Base-by-base conservation (phyloP, 768 basidiomycete genomes). In the Mycena filopes region DNA sequence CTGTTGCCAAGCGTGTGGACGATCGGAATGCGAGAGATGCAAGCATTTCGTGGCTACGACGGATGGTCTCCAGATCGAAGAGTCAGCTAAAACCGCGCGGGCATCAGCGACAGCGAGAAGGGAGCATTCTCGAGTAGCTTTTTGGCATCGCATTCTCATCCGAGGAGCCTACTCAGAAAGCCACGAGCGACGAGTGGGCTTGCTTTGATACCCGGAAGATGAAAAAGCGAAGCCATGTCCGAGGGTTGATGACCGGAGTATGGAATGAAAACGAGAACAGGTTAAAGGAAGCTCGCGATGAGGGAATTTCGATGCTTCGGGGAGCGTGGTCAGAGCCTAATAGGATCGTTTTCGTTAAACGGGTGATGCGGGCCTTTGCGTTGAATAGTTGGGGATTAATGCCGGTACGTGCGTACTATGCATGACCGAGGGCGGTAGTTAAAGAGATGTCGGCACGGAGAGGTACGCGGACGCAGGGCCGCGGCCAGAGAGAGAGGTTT, bases 141-240 rank as follows among this genome's bases (percentile, higher is more conserved):
- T 65, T 65, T 65, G 43, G 36, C 63, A 57, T 64, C 36, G 55
- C 18, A 40, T 54, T 54, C 55, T 51, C 62, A 36, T 56, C 55
- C 63, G 50, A 65, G 63, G 63, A 51, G 63, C 41, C 55, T 63
- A 42, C 54, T 45, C 45, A 2, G 21, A 23, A 36, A n/a, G 54
- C 45, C 33, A 63, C 31, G 21, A 9, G 12, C 11, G 25, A 31
- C 25, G 45, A 41, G 29, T 23, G n/a, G 1, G 2, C 42, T 45
- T 42, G 38, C 60, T 63, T 65, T 60, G 64, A 65, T 65, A 40
- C 64, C 64, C 64, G 57, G 57, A 33, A 47, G 25, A 65, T 60
- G 53, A 64, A 58, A 58, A 51, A 48, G 63, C 57, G 63, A 58
- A 58, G 63, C 25, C 48, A 57, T 38, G 25, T 51, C 62, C 61